These are phyloP conservation scores for Heliamphora pulchella DNA, from an alignment of 179 eudicot genomes.

Conservation along the genomic window DNA sequence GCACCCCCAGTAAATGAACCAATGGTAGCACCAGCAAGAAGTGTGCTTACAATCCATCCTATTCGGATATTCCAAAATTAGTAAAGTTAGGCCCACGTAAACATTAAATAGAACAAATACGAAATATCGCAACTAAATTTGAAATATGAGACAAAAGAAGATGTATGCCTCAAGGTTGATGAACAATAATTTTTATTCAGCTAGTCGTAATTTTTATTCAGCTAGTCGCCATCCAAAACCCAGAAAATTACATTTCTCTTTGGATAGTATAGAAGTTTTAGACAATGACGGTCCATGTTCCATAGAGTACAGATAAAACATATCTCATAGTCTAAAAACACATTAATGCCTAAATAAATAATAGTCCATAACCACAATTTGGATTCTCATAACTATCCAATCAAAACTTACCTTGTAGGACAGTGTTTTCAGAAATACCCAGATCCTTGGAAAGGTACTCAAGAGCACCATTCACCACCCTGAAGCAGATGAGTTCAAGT, in stretches of 20 bases:
- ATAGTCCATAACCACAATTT: background rate
- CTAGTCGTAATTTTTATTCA: background rate
- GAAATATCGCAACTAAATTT: background rate
- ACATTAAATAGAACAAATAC: background rate
- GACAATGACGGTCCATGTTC: background rate
- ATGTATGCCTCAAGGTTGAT: background rate
- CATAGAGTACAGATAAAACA: background rate
- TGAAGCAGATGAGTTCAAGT: constrained; percentile 28
- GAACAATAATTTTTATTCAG: too few species aligned
- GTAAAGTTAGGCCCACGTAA: background rate
- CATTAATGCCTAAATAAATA: background rate
- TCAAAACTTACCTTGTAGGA: constrained; percentile 67
- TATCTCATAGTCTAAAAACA: background rate
- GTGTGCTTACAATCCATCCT: constrained; percentile 95
- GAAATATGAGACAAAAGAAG: background rate
- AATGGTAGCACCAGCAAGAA: constrained; percentile 94
- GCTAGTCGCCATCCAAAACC: background rate
- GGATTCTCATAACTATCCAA: constrained; percentile 13
- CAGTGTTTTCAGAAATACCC: constrained; percentile 76
- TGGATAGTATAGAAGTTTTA: background rate
- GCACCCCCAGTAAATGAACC: constrained; percentile 96
- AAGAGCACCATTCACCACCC: constrained; percentile 97
- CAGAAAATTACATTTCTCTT: background rate
- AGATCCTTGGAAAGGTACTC: constrained; percentile 83
- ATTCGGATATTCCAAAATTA: background rate